These are phyloP conservation scores for Neurospora sp. DNA, from an alignment of 495 filamentous ascomycete genomes.

Conservation along the genomic window DNA sequence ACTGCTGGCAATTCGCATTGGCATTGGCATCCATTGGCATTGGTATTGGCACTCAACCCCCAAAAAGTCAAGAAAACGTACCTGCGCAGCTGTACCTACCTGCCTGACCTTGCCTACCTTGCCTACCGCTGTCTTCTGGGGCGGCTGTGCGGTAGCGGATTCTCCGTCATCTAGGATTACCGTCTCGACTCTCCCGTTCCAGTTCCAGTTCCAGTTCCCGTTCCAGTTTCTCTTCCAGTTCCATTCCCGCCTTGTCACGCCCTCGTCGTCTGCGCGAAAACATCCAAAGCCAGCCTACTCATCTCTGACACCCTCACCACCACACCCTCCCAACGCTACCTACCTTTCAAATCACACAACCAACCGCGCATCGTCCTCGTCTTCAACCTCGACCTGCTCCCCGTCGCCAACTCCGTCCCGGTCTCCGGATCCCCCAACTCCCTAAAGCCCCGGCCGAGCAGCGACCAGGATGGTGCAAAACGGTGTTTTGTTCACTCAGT, in stretches of 20 bases:
- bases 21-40: neutral
- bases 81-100: neutral
- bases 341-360: neutral
- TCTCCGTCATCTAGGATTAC: neutral
- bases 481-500: conserved; percentile 36
- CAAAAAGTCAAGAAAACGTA: neutral
- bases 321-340: neutral
- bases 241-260: neutral
- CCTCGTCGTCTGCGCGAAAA: neutral
- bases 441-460: conserved; percentile 20
- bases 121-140: neutral
- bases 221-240: neutral
- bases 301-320: neutral
- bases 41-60: neutral
- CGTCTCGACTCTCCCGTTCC: neutral
- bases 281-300: neutral
- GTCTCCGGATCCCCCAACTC: neutral
- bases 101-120: neutral
- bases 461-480: conserved; percentile 46
- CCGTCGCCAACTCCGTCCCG: neutral
- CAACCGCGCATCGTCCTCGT: neutral
- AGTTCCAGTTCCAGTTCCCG: neutral
- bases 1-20: neutral
- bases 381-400: neutral
- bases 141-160: neutral